Percentiles rank a stretch among this genome's conserved stretches.
phyloP scores from a whole-genome alignment of 805 yeast genomes.

The Geotrichum ghanense region DNA sequence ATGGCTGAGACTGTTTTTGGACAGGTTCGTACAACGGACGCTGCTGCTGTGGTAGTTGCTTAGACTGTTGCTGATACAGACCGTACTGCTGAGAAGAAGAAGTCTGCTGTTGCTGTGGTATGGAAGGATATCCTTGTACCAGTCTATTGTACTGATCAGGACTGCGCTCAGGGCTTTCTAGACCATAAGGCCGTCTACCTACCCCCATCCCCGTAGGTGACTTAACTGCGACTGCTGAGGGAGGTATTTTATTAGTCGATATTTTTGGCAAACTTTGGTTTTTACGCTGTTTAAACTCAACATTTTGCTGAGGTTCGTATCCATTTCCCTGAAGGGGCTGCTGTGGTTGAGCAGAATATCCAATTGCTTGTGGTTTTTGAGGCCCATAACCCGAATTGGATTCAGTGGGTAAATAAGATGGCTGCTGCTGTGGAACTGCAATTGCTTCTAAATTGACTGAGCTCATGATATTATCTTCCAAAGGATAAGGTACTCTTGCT shows the following conservation, averaged over 20 bases:
- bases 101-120: background rate
- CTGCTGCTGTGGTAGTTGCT: background rate
- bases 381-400: constrained; percentile 12
- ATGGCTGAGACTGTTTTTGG: background rate
- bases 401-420: background rate
- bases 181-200: constrained; percentile 5
- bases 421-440: background rate
- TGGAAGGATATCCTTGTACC: background rate
- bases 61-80: background rate
- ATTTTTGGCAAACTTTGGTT: constrained; percentile 9
- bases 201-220: constrained; percentile 13
- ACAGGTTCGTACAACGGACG: background rate
- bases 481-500: background rate
- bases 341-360: constrained; percentile 29
- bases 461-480: constrained; percentile 1
- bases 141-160: background rate
- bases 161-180: background rate
- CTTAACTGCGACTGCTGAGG: constrained; percentile 11
- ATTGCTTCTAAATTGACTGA: background rate
- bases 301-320: constrained; percentile 2
- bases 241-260: constrained; percentile 16
- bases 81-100: background rate
- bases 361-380: constrained; percentile 16
- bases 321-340: constrained; percentile 22
- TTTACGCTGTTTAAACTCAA: too few relatives aligned